Evolutionary conservation across 2,329 filamentous ascomycete species (phyloP).

Genomic region (Bimuria novae-zelandiae): DNA sequence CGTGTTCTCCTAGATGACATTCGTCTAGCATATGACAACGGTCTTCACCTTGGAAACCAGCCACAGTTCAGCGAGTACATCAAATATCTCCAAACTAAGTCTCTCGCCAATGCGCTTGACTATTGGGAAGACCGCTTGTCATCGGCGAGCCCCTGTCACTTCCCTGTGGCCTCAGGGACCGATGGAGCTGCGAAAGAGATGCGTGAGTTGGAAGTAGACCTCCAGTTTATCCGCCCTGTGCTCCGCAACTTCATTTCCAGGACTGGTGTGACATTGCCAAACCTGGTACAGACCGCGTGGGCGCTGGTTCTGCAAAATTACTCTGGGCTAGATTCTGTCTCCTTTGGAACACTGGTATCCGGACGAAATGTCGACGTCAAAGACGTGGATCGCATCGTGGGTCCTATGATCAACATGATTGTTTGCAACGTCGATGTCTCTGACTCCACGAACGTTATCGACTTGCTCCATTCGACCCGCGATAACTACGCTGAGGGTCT

Average conservation of each 20-base stretch:
- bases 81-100: conserved; percentile 9
- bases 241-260: conserved; percentile 38
- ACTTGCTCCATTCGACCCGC: neutral
- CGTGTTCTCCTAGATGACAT: conserved; percentile 14
- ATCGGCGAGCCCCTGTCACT: conserved; percentile 12
- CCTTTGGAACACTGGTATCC: conserved; percentile 46
- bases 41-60: conserved; percentile 17
- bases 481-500: neutral
- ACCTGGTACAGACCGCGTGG: conserved; percentile 33
- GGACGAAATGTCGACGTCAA: conserved; percentile 46
- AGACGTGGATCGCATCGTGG: conserved; percentile 49
- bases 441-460: neutral
- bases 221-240: conserved; percentile 16
- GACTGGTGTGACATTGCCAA: conserved; percentile 50
- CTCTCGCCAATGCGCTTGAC: neutral
- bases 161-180: conserved; percentile 6
- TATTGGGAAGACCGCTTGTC: conserved; percentile 15
- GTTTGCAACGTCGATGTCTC: neutral
- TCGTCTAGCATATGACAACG: conserved; percentile 13
- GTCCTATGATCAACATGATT: conserved; percentile 43
- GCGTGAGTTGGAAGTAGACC: neutral
- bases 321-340: conserved; percentile 32
- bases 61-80: conserved; percentile 18
- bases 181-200: neutral
- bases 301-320: conserved; percentile 31